Percentiles rank a stretch among this genome's conserved stretches.
phyloP scores from a whole-genome alignment of 441 rosid genomes.

The Populus tomentosa region DNA sequence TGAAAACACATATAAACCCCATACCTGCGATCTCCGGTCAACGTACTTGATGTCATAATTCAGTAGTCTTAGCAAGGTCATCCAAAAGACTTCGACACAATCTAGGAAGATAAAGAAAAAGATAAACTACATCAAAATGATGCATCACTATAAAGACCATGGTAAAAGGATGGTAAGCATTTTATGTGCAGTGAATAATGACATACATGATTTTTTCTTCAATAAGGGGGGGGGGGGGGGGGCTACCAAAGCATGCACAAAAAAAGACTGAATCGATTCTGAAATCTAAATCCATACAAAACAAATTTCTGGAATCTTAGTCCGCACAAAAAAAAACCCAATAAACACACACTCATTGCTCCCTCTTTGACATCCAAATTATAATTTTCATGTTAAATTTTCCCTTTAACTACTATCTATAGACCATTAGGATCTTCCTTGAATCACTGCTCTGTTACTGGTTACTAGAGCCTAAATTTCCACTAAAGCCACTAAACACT shows the following conservation, averaged over 20 bases:
- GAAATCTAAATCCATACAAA: background rate
- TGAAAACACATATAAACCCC: background rate
- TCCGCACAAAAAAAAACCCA: background rate
- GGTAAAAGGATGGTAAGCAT: background rate
- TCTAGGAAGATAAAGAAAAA: conserved; percentile 20
- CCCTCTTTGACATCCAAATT: background rate
- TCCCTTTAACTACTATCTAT: too few relatives aligned
- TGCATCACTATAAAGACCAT: background rate
- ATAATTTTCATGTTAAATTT: too few relatives aligned
- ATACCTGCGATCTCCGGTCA: conserved; percentile 67
- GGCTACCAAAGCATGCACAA: background rate
- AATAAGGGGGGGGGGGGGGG: background rate
- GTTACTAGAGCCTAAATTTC: too few relatives aligned
- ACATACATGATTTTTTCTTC: background rate
- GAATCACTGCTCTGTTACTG: background rate
- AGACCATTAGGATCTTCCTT: background rate
- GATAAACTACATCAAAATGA: conserved; percentile 14
- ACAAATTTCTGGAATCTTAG: background rate
- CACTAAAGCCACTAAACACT: too few relatives aligned
- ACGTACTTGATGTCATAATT: conserved; percentile 55
- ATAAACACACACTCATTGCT: background rate
- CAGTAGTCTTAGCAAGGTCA: conserved; percentile 38
- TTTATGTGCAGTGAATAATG: background rate
- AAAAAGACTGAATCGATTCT: background rate
- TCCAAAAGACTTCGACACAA: conserved; percentile 34